Base-by-base conservation (phyloP, 331 rosid genomes). In the Malus hybrid region DNA sequence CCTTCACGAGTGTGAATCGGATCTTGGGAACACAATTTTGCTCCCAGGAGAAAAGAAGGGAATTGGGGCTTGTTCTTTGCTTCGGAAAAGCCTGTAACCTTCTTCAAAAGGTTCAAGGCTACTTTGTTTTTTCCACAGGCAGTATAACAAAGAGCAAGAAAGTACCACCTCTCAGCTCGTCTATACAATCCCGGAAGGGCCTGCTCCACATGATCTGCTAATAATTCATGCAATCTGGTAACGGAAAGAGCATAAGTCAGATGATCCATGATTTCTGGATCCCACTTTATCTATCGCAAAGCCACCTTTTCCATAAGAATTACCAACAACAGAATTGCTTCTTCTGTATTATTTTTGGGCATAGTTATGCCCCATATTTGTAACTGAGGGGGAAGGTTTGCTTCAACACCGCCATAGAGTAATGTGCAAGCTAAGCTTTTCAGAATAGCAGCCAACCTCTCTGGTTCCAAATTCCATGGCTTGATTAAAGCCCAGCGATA, bases 61-160 rank as follows among this genome's bases (percentile, higher is more conserved):
- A 92, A 84, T 69, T 85, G 91, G 36, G 89, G 87, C 66, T 50
- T 79, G 69, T 84, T 80, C 73, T 86, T 81, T 73, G 85, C 83
- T 83, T 92, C 97, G 12, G 96, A 92, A 81, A 80, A 80, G 78
- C 96, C 93, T 29, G 89, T 84, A 69, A 83, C 93, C 72, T 90
- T 94, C 76, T 73, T 85, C 85, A 94, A 80, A 77, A 94, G 88
- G 83, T 85, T 92, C 77, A 90, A 61, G 52, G 99, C 97, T 31
- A 76, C 74, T 83, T 88, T 96, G 24, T 83, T 73, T 16, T 85
- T 79, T 67, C 96, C 96, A 27, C 88, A 90, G 2, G 97, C 97
- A 78, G 85, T 85, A 76, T 87, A 90, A 82, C 97, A 94, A 63
- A 92, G 97, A 75, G 99, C 95, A 65, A 94, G 99, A 78, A 86